These are phyloP conservation scores for Paracorniculantispora psalliotae DNA, from an alignment of 2,329 filamentous ascomycete species.

Conservation along the genomic window DNA sequence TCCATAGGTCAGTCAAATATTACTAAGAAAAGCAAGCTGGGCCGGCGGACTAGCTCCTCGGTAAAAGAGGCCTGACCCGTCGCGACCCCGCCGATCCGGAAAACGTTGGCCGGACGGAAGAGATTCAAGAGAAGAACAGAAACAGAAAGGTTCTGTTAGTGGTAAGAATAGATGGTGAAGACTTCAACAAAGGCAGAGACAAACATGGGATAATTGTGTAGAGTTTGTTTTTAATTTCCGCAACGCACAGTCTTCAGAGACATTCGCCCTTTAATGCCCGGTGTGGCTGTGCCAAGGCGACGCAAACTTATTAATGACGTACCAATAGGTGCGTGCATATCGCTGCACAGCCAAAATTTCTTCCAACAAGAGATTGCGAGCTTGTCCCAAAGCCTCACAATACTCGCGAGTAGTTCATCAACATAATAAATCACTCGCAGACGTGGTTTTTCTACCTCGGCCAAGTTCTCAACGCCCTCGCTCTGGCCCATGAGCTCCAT, in stretches of 20 bases:
- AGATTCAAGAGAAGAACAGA: not conserved
- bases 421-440: not conserved
- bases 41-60: not conserved
- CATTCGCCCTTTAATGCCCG: not conserved
- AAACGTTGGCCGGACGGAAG: not conserved
- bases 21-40: conserved; percentile 2
- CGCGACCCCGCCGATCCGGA: conserved; percentile 6
- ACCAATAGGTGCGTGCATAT: not conserved
- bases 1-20: not conserved
- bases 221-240: too few relatives aligned
- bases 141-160: too few relatives aligned
- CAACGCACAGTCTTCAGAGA: not conserved
- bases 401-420: not conserved
- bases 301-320: conserved; percentile 12
- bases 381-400: not conserved
- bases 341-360: not conserved
- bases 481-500: conserved; percentile 9
- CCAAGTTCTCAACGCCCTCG: not conserved
- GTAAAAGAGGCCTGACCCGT: conserved; percentile 4
- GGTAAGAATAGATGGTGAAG: too few relatives aligned
- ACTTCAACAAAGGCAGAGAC: not conserved
- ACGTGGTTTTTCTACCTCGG: not conserved
- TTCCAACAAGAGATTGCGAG: not conserved
- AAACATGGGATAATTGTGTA: not conserved
- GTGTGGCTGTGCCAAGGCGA: conserved; percentile 13